Conservation (phyloP, 805 yeast species). For the Deakozyma indianensis region DNA sequence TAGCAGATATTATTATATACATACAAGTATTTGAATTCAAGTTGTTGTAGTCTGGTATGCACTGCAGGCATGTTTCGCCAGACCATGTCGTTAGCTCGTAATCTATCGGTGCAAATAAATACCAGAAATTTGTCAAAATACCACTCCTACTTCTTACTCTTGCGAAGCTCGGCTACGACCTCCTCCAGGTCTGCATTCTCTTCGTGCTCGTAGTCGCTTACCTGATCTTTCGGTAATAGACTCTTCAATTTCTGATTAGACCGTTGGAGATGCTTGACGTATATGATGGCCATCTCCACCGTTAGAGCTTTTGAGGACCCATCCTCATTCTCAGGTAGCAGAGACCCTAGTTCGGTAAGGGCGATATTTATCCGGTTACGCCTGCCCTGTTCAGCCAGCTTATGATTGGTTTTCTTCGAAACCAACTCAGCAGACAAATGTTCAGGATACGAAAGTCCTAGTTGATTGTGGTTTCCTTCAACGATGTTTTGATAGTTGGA, state of each 20-base stretch:
- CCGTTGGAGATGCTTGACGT: conserved; percentile 37
- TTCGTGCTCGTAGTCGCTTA: neutral
- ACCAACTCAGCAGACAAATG: conserved; percentile 23
- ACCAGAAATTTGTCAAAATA: no score
- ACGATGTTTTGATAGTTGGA: conserved; percentile 29
- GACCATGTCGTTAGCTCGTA: no score
- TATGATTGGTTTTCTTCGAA: conserved; percentile 59
- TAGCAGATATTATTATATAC: no score
- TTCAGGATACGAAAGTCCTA: conserved; percentile 28
- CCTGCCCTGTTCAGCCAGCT: conserved; percentile 91
- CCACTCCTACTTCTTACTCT: no score
- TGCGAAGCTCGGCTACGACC: neutral
- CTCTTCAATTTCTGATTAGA: neutral
- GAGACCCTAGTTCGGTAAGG: conserved; percentile 51
- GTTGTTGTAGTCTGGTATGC: no score
- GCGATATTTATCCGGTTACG: conserved; percentile 87
- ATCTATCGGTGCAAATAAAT: no score
- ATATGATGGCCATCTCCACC: conserved; percentile 72
- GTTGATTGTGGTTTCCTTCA: conserved; percentile 27
- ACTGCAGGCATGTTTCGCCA: no score
- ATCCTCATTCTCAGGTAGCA: conserved; percentile 42
- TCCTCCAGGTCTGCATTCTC: neutral
- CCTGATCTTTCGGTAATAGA: neutral
- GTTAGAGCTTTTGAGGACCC: conserved; percentile 91
- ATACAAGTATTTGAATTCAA: no score